Evolutionary conservation across 2,329 filamentous ascomycete species (phyloP), one percentile per base, ranked within the genome.

Genomic region (Fusarium sp.): DNA sequence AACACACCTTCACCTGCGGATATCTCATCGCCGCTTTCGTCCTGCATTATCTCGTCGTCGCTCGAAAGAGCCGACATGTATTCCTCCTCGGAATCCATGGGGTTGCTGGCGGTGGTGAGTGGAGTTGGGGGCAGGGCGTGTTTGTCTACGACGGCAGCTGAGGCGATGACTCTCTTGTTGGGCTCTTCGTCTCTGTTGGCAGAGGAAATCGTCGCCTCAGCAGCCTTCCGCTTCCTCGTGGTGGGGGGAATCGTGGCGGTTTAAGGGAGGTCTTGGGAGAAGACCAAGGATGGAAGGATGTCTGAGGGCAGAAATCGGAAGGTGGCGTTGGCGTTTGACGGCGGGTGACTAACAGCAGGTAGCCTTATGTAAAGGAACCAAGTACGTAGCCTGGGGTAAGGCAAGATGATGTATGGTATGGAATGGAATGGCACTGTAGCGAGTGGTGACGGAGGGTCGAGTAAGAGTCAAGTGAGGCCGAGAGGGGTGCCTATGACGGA

Each of bases 11-110:
- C 88, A 23, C 79, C 85, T 10, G 81, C 87, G 3, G 88, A 89
- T 70, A 89, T 83, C 81, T 88, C 91, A 77, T 95, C 94, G 61
- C 94, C 95, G 76, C 93, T 95, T 69, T 93, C 91, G 78, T 95
- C 93, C 72, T 93, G 89, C 82, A 92, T 88, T 68, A 94, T 89
- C 73, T 93, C 92, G 62, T 92, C 91, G 46, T 92, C 92, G 74
- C 79, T 97, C 46, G 94, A 96, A 77, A 92, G 87, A 80, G 91
- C 91, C 77, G 93, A 97, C 89, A 96, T 93, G 82, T 95, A 95
- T 69, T 98, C 96, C 79, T 98, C 95, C 78, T 98, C 96, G 13
- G 95, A 98, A 85, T 97, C 95, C 95, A 98, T 98, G 73, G 86
- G 89, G 82, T 85, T 85, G 58, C 84, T 86, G 28, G 80, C 80